These are phyloP conservation scores for Brachypodium distachyon DNA, from an alignment of 202 grass and related monocot genomes.

Conservation along the genomic window DNA sequence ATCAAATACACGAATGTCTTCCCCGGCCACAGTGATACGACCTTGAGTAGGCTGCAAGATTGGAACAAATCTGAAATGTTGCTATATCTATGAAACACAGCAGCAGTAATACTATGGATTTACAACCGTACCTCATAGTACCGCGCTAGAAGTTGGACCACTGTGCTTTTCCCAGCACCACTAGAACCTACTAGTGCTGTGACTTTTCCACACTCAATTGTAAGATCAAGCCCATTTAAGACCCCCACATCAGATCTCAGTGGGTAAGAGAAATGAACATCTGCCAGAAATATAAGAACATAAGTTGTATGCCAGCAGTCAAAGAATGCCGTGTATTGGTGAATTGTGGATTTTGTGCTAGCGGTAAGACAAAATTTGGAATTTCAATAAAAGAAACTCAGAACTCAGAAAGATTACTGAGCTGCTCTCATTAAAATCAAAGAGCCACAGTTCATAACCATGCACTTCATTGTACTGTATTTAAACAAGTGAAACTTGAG, in stretches of 20 bases:
- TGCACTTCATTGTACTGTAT: no score
- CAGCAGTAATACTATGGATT: neutral
- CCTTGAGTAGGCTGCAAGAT: slow-evolving; percentile 79
- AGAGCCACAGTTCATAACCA: neutral
- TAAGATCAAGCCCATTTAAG: slow-evolving; percentile 84
- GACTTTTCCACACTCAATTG: slow-evolving; percentile 79
- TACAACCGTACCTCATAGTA: slow-evolving; percentile 73
- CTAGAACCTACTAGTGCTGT: slow-evolving; percentile 94
- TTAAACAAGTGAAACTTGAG: neutral
- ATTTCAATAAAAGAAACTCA: neutral
- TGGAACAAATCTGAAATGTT: slow-evolving; percentile 11
- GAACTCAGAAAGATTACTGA: neutral
- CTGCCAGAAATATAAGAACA: slow-evolving; percentile 39
- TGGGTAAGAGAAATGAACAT: slow-evolving; percentile 91
- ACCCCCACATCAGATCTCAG: slow-evolving; percentile 80
- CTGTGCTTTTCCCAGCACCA: slow-evolving; percentile 93
- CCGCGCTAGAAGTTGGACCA: slow-evolving; percentile 88
- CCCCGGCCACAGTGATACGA: slow-evolving; percentile 70
- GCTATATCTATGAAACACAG: slow-evolving; percentile 6
- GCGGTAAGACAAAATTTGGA: neutral
- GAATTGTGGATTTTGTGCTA: neutral
- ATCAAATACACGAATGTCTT: slow-evolving; percentile 90
- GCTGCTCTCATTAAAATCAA: neutral
- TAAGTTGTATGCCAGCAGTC: neutral
- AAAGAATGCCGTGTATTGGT: neutral